These are phyloP conservation scores for Dendrostoma leiphaemia DNA, from an alignment of 2,329 filamentous ascomycete species.

Conservation along the genomic window DNA sequence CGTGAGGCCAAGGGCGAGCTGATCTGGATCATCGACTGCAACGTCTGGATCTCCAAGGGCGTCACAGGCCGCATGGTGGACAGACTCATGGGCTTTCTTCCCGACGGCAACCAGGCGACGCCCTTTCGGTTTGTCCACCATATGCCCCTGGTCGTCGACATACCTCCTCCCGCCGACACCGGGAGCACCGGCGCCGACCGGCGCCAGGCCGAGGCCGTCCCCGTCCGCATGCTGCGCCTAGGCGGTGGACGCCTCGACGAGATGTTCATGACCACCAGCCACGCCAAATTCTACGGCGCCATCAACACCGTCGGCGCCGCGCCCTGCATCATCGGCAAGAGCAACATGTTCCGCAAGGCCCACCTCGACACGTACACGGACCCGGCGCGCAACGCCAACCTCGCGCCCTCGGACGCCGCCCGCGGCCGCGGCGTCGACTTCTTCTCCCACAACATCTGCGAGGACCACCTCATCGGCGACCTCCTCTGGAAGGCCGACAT, in stretches of 20 bases:
- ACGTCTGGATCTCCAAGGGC: slow-evolving; percentile 83
- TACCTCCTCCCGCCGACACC: slow-evolving; percentile 34
- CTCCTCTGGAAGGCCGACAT: slow-evolving; percentile 75
- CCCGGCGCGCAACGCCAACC: slow-evolving; percentile 42
- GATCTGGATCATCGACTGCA: slow-evolving; percentile 94
- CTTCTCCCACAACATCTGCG: slow-evolving; percentile 95
- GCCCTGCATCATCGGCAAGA: slow-evolving; percentile 94
- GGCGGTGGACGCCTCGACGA: slow-evolving; percentile 88
- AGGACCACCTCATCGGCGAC: slow-evolving; percentile 94
- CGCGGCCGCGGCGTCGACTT: slow-evolving; percentile 74
- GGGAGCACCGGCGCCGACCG: neutral
- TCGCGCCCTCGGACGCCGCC: slow-evolving; percentile 34
- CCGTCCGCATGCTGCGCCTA: slow-evolving; percentile 28
- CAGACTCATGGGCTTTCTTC: slow-evolving; percentile 68
- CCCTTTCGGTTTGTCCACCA: slow-evolving; percentile 94
- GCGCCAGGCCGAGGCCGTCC: neutral
- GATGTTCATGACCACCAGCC: slow-evolving; percentile 87
- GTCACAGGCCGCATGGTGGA: slow-evolving; percentile 88
- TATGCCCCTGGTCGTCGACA: slow-evolving; percentile 84
- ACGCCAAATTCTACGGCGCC: slow-evolving; percentile 96
- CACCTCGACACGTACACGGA: slow-evolving; percentile 76
- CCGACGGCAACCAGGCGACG: slow-evolving; percentile 43
- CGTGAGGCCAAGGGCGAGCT: slow-evolving; percentile 82
- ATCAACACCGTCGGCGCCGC: slow-evolving; percentile 92
- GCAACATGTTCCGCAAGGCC: slow-evolving; percentile 95